Base-by-base conservation (phyloP, 257 asterid species). In the Plantago elongata region DNA sequence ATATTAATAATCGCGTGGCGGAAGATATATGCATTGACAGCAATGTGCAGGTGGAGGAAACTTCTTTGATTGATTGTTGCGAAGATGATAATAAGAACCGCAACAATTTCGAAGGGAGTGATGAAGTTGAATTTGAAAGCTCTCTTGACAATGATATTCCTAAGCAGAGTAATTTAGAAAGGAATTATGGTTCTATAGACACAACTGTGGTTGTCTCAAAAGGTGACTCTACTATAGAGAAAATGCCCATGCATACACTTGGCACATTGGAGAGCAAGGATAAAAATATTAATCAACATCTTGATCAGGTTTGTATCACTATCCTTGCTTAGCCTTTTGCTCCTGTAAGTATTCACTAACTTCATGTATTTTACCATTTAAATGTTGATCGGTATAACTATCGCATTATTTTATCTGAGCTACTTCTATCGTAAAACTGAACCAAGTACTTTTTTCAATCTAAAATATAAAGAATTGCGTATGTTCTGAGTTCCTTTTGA, bases 21-120 rank as follows among this genome's bases (percentile, higher is more conserved):
- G 84, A 83, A 79, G 95, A 89, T 66, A 84, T 87, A 65, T 74
- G 97, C 30, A 58, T 89, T 4, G 95, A 84, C 45, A 84, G 79
- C 64, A 84, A 87, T 61, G 60, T 57, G 69, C 75, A 77, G 50
- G 45, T 69, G 29, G 72, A 75, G 13, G 77, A 67, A 30, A 76
- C 72, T 60, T 18, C 57, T 64, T 67, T 73, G 75, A 44, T 42
- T 16, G 75, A 73, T 15, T 63, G 52, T 63, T 47, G 54, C 43
- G 71, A 69, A 29, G 79, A 71, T 66, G 82, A 47, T 57, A 15
- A 67, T 66, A 54, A 44, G 62, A 45, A 56, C 56, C 11, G 29
- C 42, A 57, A 64, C 37, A 73, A 62, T 34, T 52, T 51, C 15
- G 72, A 50, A 57, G 81, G 49, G 15, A 73, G 71, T 57, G 60